A percentile compares a stretch with the other conserved stretches of the same genome.
phyloP scores from a whole-genome alignment of 179 eudicot genomes.

The Gypsophila paniculata region DNA sequence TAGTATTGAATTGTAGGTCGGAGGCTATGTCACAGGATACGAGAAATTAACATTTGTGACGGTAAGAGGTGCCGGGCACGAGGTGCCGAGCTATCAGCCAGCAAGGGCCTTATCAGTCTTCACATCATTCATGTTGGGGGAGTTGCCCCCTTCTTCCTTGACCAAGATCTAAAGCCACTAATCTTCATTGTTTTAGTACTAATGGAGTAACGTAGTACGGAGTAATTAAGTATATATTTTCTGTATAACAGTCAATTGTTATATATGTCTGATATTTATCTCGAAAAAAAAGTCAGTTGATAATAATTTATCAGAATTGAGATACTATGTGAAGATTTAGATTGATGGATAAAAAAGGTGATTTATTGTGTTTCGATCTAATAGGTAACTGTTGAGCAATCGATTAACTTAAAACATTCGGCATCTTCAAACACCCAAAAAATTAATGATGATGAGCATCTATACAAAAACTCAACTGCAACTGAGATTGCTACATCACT shows the following conservation, averaged over 20 bases:
- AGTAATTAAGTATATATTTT: too few species aligned
- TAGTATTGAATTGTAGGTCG: conserved; percentile 6
- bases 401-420: neutral
- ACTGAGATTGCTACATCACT: too few species aligned
- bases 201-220: neutral
- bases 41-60: conserved; percentile 18
- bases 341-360: neutral
- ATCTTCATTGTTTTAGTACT: neutral
- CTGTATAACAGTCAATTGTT: too few species aligned
- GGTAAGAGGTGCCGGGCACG: conserved; percentile 22
- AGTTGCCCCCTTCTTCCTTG: conserved; percentile 1
- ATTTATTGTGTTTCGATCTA: neutral
- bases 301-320: too few species aligned
- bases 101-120: conserved; percentile 16
- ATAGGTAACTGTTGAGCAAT: too few species aligned
- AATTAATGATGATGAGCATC: neutral
- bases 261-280: too few species aligned
- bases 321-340: too few species aligned
- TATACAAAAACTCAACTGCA: too few species aligned
- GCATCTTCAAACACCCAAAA: neutral
- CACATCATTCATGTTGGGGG: conserved; percentile 5
- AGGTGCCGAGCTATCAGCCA: conserved; percentile 19
- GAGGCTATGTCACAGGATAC: conserved; percentile 12
- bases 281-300: too few species aligned
- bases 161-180: neutral